Evolutionary conservation across 148 eudicot genomes (phyloP).

Genomic region (Spergularia bocconei): DNA sequence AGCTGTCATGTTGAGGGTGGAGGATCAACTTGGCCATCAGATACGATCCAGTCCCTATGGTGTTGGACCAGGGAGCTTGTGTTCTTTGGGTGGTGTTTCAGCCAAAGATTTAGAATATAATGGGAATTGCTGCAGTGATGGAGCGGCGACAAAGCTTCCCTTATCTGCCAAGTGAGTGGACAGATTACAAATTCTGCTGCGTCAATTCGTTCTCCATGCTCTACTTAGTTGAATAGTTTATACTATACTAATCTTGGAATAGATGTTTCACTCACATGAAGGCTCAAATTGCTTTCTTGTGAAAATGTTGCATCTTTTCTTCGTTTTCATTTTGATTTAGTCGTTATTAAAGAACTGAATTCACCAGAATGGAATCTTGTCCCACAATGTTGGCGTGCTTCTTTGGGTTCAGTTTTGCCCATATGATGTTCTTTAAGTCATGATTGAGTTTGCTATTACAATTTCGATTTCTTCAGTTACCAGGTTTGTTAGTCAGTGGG

Average conservation of each 20-base stretch:
- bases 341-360: neutral
- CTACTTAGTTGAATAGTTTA: neutral
- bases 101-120: constrained; percentile 10
- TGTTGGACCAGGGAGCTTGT: constrained; percentile 6
- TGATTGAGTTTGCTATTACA: neutral
- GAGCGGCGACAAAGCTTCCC: constrained; percentile 6
- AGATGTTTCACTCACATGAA: neutral
- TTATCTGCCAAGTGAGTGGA: constrained; percentile 25
- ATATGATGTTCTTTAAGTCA: neutral
- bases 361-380: neutral
- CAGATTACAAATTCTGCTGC: neutral
- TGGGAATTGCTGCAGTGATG: constrained; percentile 7
- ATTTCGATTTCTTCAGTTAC: neutral
- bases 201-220: neutral
- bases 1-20: neutral
- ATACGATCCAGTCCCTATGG: constrained; percentile 2
- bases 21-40: constrained; percentile 14
- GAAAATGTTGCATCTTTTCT: neutral
- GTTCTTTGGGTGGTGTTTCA: neutral
- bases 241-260: neutral
- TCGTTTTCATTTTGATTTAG: neutral
- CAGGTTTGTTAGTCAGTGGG: neutral
- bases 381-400: neutral
- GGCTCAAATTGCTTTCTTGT: neutral
- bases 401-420: neutral